These are phyloP conservation scores for Penicillium sp. DNA, from an alignment of 2,329 filamentous ascomycete genomes.

Conservation along the genomic window DNA sequence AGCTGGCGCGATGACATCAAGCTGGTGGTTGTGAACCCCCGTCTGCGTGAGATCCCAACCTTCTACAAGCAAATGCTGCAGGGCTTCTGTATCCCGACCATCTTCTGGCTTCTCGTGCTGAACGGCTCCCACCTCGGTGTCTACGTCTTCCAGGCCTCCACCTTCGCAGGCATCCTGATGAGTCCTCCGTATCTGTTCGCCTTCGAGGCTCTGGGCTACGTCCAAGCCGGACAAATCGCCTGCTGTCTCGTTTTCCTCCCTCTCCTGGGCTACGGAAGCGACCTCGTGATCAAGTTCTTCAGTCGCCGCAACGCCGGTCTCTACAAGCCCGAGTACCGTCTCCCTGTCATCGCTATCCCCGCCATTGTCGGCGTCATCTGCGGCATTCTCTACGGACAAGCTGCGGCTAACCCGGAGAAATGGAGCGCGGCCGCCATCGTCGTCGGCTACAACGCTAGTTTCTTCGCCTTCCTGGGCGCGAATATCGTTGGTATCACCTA, in stretches of 20 bases:
- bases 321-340: conserved; percentile 15
- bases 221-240: conserved; percentile 17
- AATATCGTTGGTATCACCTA: conserved; percentile 19
- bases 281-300: conserved; percentile 6
- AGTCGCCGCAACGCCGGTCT: conserved; percentile 8
- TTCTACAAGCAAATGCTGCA: conserved; percentile 17
- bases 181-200: conserved; percentile 9
- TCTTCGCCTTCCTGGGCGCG: conserved; percentile 16
- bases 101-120: conserved; percentile 14
- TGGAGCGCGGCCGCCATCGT: conserved; percentile 9
- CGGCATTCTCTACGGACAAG: conserved; percentile 12
- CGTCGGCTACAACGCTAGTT: conserved; percentile 14
- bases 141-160: conserved; percentile 14
- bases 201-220: conserved; percentile 12
- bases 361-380: conserved; percentile 11
- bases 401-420: conserved; percentile 4
- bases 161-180: conserved; percentile 12
- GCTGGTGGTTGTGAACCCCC: conserved; percentile 1
- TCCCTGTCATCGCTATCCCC: conserved; percentile 12
- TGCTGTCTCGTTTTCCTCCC: conserved; percentile 16
- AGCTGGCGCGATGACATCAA: conserved; percentile 15
- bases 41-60: conserved; percentile 6
- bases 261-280: conserved; percentile 15
- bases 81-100: conserved; percentile 9
- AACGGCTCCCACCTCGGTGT: conserved; percentile 16